A percentile compares a stretch with the other conserved stretches of the same genome.
Conservation (phyloP, 345 rosid genomes). For the Salix purpurea region DNA sequence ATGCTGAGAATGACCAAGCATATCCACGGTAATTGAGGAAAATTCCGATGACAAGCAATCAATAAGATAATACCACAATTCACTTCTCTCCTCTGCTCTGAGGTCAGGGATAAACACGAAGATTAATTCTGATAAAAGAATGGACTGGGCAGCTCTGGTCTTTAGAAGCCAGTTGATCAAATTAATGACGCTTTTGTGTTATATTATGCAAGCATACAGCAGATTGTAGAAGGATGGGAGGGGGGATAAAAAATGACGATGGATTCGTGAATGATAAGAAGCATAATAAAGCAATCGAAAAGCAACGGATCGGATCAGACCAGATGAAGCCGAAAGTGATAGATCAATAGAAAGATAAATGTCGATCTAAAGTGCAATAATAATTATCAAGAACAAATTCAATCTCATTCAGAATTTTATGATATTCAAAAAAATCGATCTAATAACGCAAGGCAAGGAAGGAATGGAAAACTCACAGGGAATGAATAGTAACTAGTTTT, state of each 20-base stretch:
- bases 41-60: background rate
- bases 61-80: too few species aligned
- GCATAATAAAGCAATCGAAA: background rate
- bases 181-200: too few species aligned
- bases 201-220: too few species aligned
- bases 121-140: background rate
- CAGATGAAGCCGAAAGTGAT: background rate
- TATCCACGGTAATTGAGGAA: conserved; percentile 34
- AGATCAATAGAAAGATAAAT: background rate
- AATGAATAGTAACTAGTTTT: background rate
- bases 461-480: background rate
- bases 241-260: background rate
- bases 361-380: background rate
- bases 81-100: background rate
- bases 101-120: background rate
- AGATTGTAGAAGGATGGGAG: too few species aligned
- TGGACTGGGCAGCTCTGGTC: background rate
- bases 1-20: conserved; percentile 25
- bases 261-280: background rate
- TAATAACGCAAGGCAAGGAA: background rate
- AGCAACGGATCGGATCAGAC: background rate
- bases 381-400: background rate
- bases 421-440: background rate
- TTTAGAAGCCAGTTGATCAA: background rate
- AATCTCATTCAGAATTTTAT: background rate